These are phyloP conservation scores for Neopestalotiopsis sp. DNA, from an alignment of 2,329 filamentous ascomycete genomes.

Conservation along the genomic window DNA sequence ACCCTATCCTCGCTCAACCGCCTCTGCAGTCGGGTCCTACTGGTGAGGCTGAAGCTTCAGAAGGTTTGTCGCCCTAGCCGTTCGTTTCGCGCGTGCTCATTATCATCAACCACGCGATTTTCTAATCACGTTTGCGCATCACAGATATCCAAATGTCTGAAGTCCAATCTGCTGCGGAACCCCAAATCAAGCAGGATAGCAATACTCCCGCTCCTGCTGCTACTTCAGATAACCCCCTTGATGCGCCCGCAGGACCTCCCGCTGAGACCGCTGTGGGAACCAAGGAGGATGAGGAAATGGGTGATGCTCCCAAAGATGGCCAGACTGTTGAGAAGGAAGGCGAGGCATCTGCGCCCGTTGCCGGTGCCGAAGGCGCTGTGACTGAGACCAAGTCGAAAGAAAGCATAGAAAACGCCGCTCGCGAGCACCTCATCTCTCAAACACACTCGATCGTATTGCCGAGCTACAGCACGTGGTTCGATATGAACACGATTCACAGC, in stretches of 20 bases:
- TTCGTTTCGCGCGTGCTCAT: neutral
- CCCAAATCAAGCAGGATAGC: conserved; percentile 64
- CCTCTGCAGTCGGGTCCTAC: conserved; percentile 51
- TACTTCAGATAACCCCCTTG: conserved; percentile 66
- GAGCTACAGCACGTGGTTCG: conserved; percentile 98
- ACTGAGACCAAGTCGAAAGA: conserved; percentile 77
- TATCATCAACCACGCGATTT: conserved; percentile 1
- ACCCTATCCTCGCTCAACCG: conserved; percentile 60
- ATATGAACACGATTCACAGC: conserved; percentile 90
- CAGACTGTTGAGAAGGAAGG: conserved; percentile 46
- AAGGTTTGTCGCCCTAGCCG: conserved; percentile 45
- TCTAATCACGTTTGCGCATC: conserved; percentile 26
- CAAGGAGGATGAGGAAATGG: conserved; percentile 82
- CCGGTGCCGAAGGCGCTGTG: conserved; percentile 51
- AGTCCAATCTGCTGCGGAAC: conserved; percentile 45
- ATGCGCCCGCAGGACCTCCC: conserved; percentile 69
- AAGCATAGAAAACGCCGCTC: conserved; percentile 81
- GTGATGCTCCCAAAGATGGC: conserved; percentile 60
- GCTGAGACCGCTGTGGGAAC: conserved; percentile 61
- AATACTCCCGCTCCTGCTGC: conserved; percentile 61
- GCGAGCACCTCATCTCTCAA: conserved; percentile 90
- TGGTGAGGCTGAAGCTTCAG: conserved; percentile 40
- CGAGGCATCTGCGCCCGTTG: conserved; percentile 39
- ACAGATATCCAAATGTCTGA: conserved; percentile 70
- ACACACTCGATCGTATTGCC: conserved; percentile 95